phyloP scores from a whole-genome alignment of 257 asterid genomes.

The Capsicum chinense region DNA sequence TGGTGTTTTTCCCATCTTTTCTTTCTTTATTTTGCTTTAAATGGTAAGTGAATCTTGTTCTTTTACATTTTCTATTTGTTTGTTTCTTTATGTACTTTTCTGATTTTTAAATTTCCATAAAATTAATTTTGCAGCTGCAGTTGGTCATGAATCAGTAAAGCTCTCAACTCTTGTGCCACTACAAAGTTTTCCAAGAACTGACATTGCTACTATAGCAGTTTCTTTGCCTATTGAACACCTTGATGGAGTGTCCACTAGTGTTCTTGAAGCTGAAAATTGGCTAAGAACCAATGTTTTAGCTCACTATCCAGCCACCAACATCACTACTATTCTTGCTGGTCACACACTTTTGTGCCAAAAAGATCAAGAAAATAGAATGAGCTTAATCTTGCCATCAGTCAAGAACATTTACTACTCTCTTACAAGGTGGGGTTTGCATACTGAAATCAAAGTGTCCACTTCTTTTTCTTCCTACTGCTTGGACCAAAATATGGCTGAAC shows the following conservation, averaged over 20 bases:
- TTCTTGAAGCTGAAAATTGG: constrained; percentile 80
- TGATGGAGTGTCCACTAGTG: constrained; percentile 55
- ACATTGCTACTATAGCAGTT: constrained; percentile 43
- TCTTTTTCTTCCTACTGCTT: constrained; percentile 63
- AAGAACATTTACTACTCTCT: constrained; percentile 82
- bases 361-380: constrained; percentile 37
- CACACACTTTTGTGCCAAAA: constrained; percentile 49
- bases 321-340: constrained; percentile 65
- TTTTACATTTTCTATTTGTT: not conserved
- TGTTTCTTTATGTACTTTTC: not conserved
- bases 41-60: constrained; percentile 17
- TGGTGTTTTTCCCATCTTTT: not conserved
- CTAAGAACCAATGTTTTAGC: constrained; percentile 62
- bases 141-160: constrained; percentile 52
- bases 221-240: constrained; percentile 55
- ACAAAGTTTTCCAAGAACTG: constrained; percentile 35
- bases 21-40: constrained; percentile 21
- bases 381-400: constrained; percentile 57
- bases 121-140: constrained; percentile 42
- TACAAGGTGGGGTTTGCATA: constrained; percentile 86
- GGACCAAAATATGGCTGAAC: constrained; percentile 42
- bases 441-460: constrained; percentile 61
- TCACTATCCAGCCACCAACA: constrained; percentile 64
- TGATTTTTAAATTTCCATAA: not conserved
- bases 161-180: constrained; percentile 41